Evolutionary conservation across 2,329 filamentous ascomycete species (phyloP).

Genomic region (Aureobasidium sp.): DNA sequence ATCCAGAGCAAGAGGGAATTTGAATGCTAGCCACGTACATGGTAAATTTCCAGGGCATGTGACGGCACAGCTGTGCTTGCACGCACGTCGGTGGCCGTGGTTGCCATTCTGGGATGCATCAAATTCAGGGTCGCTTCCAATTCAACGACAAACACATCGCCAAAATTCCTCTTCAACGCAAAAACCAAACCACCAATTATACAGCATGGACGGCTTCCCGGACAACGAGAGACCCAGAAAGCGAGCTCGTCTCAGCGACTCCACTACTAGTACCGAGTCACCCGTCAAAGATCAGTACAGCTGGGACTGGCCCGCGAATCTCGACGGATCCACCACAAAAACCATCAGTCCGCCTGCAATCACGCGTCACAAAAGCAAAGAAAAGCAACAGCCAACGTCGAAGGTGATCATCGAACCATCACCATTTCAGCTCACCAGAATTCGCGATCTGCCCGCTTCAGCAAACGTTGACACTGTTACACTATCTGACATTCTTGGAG

Average conservation of each 20-base stretch:
- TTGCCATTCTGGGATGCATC: too few species aligned
- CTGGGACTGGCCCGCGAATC: constrained; percentile 3
- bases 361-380: neutral
- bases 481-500: constrained; percentile 61
- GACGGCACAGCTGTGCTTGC: too few species aligned
- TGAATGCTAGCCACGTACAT: too few species aligned
- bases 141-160: neutral
- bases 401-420: constrained; percentile 36
- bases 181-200: neutral
- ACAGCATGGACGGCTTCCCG: neutral
- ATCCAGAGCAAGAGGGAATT: too few species aligned
- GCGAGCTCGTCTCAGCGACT: neutral
- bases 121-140: neutral
- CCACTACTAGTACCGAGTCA: neutral
- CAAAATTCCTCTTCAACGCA: neutral
- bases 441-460: constrained; percentile 53
- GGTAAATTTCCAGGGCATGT: too few species aligned
- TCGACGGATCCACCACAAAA: neutral
- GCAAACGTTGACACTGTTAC: constrained; percentile 61
- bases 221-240: neutral
- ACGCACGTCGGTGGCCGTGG: too few species aligned
- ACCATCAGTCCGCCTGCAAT: constrained; percentile 7
- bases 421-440: constrained; percentile 64
- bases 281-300: neutral
- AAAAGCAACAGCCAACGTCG: neutral